These are phyloP conservation scores for Umbilicus rupestris DNA, from an alignment of 164 flowering plant species.

Conservation along the genomic window DNA sequence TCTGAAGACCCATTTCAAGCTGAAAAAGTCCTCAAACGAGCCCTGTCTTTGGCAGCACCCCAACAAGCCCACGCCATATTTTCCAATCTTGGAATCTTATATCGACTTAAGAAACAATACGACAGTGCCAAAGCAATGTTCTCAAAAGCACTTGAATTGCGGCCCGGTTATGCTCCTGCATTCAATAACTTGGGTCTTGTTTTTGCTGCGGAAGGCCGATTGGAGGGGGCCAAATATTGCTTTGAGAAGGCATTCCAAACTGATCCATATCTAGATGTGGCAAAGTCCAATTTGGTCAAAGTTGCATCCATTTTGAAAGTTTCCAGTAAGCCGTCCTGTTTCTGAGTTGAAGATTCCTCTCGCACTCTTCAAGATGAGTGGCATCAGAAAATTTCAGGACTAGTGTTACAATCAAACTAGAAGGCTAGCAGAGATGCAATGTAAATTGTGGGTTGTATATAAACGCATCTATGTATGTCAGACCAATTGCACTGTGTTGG, in stretches of 20 bases:
- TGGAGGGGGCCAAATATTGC: constrained; percentile 76
- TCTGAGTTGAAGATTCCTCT: constrained; percentile 7
- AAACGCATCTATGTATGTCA: no score
- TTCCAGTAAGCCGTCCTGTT: constrained; percentile 20
- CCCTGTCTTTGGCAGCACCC: constrained; percentile 44
- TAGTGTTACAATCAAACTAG: not conserved
- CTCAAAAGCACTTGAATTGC: constrained; percentile 61
- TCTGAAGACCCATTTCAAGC: constrained; percentile 62
- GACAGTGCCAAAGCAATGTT: constrained; percentile 76
- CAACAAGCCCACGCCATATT: constrained; percentile 62
- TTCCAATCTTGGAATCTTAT: constrained; percentile 81
- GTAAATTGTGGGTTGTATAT: not conserved
- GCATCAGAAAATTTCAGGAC: not conserved
- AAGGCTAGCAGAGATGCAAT: not conserved
- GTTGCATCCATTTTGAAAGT: constrained; percentile 37
- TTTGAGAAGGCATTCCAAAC: constrained; percentile 61
- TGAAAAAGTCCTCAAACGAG: constrained; percentile 64
- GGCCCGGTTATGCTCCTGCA: constrained; percentile 95
- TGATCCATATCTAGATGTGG: constrained; percentile 76
- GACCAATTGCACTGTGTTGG: not conserved
- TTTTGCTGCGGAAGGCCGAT: constrained; percentile 69
- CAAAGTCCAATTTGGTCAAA: constrained; percentile 76
- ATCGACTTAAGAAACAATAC: constrained; percentile 53
- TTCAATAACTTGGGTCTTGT: constrained; percentile 92
- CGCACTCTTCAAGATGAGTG: not conserved